These are phyloP conservation scores for Pseudogymnoascus sp. DNA, from an alignment of 2,329 filamentous ascomycete genomes.

Conservation along the genomic window DNA sequence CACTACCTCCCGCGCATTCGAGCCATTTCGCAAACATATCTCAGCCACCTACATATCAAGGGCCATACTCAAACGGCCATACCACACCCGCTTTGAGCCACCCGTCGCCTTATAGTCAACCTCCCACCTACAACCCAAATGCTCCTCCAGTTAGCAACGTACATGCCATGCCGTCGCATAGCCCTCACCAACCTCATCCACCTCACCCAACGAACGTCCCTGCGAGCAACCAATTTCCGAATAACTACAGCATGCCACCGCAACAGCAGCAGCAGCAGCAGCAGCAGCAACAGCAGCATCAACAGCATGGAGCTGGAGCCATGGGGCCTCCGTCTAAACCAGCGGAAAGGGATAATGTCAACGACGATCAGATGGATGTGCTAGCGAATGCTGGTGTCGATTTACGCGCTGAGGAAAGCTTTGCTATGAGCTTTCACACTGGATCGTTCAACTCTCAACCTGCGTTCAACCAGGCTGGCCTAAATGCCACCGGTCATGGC, in stretches of 20 bases:
- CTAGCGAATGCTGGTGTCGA: conserved; percentile 81
- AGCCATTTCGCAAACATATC: conserved; percentile 25
- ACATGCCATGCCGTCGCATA: conserved; percentile 14
- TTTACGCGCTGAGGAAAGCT: conserved; percentile 78
- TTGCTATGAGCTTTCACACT: conserved; percentile 61
- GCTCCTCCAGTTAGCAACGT: neutral
- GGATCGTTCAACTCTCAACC: conserved; percentile 40
- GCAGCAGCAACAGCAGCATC: conserved; percentile 16
- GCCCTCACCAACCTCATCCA: conserved; percentile 27
- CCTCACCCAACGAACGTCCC: conserved; percentile 16
- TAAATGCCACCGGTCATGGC: conserved; percentile 37
- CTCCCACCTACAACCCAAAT: conserved; percentile 11
- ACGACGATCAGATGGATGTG: conserved; percentile 74
- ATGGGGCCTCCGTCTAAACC: conserved; percentile 57
- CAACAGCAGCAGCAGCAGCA: conserved; percentile 13
- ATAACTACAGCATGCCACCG: conserved; percentile 29
- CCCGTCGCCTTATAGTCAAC: conserved; percentile 17
- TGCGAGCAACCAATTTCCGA: conserved; percentile 13
- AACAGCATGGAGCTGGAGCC: conserved; percentile 29
- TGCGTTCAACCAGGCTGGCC: conserved; percentile 34
- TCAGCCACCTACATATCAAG: conserved; percentile 27
- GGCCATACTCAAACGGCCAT: conserved; percentile 29
- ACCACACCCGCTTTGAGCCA: conserved; percentile 22
- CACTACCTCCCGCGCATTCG: conserved; percentile 20
- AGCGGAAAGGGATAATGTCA: conserved; percentile 55